Percentiles rank a stretch among this genome's conserved stretches.
Evolutionary conservation across 306 rosid species (phyloP).

Genomic region (Trifolium subterraneum): DNA sequence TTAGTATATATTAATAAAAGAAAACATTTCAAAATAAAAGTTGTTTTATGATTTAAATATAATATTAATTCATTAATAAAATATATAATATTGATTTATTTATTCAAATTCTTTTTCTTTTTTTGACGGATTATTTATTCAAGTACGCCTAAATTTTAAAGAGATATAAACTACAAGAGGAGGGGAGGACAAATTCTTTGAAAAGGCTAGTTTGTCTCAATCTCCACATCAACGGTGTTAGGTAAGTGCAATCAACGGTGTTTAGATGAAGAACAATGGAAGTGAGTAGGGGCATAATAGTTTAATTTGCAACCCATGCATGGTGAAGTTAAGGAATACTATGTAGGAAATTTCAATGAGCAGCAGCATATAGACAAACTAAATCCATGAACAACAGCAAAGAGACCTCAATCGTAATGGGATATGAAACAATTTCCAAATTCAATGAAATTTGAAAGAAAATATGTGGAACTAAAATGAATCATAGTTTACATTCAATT

Average conservation of each 20-base stretch:
- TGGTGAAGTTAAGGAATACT: background rate
- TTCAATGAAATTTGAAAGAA: slow-evolving; percentile 12
- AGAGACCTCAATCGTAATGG: background rate
- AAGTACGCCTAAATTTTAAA: too few relatives aligned
- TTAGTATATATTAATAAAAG: too few relatives aligned
- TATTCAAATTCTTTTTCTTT: too few relatives aligned
- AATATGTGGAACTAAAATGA: slow-evolving; percentile 25
- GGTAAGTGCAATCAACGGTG: background rate
- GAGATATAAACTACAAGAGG: too few relatives aligned
- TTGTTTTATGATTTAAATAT: too few relatives aligned
- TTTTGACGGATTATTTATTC: too few relatives aligned
- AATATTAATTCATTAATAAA: too few relatives aligned
- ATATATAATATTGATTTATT: too few relatives aligned
- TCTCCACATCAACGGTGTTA: too few relatives aligned
- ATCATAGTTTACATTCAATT: slow-evolving; percentile 28
- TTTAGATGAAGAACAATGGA: background rate
- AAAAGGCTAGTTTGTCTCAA: too few relatives aligned
- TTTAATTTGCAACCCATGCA: background rate
- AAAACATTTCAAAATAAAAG: too few relatives aligned
- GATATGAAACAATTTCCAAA: background rate
- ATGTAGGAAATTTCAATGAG: background rate
- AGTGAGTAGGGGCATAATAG: background rate
- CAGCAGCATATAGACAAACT: background rate
- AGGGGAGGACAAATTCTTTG: too few relatives aligned
- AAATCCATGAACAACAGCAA: background rate